These are phyloP conservation scores for Xylaria cubensis DNA, from an alignment of 495 filamentous ascomycete genomes.

Conservation along the genomic window DNA sequence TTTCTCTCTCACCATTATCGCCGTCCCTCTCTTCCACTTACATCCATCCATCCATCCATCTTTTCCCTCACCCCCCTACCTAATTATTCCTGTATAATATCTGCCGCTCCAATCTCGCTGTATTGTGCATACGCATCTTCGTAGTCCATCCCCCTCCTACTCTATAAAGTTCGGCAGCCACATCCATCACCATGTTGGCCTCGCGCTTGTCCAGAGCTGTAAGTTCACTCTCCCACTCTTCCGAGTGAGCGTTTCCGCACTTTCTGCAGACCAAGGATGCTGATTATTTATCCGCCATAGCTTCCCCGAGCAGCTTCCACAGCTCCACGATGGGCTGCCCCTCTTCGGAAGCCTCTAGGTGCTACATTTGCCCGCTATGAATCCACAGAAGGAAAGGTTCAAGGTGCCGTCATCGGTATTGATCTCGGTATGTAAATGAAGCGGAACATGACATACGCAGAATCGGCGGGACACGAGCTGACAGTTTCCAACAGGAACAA, in stretches of 20 bases:
- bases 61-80: conserved; percentile 39
- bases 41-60: conserved; percentile 36
- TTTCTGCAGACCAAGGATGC: conserved; percentile 33
- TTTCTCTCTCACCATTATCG: conserved; percentile 30
- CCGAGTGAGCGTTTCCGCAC: conserved; percentile 18
- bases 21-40: conserved; percentile 38
- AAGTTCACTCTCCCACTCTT: conserved; percentile 54
- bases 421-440: conserved; percentile 85
- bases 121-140: conserved; percentile 18
- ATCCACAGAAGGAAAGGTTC: conserved; percentile 84
- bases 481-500: conserved; percentile 69
- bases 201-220: conserved; percentile 73
- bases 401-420: conserved; percentile 97
- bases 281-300: conserved; percentile 49
- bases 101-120: neutral
- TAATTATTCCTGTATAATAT: conserved; percentile 7
- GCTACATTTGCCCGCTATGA: conserved; percentile 70
- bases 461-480: conserved; percentile 17
- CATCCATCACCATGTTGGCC: conserved; percentile 65
- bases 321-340: conserved; percentile 65
- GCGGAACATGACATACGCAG: neutral
- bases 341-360: conserved; percentile 55
- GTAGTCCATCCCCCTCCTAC: conserved; percentile 35
- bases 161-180: conserved; percentile 39
- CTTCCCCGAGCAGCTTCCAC: conserved; percentile 70